phyloP scores from a whole-genome alignment of 1,139 yeast genomes.

The Pneumocystis wakefieldiae region DNA sequence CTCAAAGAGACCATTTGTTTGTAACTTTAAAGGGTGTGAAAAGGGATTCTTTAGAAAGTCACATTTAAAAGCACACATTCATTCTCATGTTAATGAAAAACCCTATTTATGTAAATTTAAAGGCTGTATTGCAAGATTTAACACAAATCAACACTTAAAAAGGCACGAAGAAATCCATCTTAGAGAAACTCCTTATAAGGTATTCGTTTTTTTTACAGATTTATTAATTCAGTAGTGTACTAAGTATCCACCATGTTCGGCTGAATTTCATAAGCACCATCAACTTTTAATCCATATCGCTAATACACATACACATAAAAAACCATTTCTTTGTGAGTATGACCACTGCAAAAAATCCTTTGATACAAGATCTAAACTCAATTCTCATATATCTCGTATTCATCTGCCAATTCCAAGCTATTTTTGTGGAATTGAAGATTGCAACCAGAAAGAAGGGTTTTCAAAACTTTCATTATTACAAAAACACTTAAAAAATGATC shows the following conservation, averaged over 20 bases:
- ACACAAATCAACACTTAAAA: conserved; percentile 63
- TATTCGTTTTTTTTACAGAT: conserved; percentile 38
- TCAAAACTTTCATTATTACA: conserved; percentile 67
- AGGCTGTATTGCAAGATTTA: conserved; percentile 70
- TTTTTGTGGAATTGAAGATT: conserved; percentile 24
- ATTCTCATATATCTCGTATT: conserved; percentile 21
- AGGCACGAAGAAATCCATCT: conserved; percentile 39
- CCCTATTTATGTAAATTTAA: conserved; percentile 50
- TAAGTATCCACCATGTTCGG: conserved; percentile 43
- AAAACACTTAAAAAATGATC: conserved; percentile 54
- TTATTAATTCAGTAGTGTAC: conserved; percentile 58
- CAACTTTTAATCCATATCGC: conserved; percentile 60
- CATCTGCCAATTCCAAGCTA: conserved; percentile 18
- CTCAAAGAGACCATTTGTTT: conserved; percentile 48
- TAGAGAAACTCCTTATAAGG: conserved; percentile 19
- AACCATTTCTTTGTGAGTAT: conserved; percentile 21
- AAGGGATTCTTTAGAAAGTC: conserved; percentile 59
- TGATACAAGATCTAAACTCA: conserved; percentile 22
- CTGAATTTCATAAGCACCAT: conserved; percentile 61
- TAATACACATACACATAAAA: conserved; percentile 35
- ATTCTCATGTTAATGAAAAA: conserved; percentile 38
- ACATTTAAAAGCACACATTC: conserved; percentile 59
- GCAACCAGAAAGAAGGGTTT: conserved; percentile 41
- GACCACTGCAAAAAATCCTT: conserved; percentile 24
- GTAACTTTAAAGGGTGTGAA: conserved; percentile 41